A percentile compares a stretch with the other conserved stretches of the same genome.
These are phyloP conservation scores for Albatrellus ellisii DNA, from an alignment of 768 basidiomycete species.

Conservation along the genomic window DNA sequence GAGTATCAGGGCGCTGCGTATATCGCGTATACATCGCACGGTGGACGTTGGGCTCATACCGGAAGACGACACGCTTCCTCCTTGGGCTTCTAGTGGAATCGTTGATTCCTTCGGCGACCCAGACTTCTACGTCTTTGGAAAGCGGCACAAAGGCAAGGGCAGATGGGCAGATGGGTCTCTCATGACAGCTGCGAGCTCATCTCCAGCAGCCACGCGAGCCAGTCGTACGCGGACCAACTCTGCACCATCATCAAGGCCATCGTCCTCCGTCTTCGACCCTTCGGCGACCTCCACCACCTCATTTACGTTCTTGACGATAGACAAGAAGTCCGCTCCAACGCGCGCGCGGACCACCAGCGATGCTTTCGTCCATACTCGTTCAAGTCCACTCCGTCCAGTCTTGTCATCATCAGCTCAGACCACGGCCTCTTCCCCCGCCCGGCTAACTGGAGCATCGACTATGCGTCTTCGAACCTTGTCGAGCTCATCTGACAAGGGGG, in stretches of 20 bases:
- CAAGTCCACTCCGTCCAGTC: background rate
- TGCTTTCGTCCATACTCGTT: background rate
- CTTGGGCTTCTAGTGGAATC: background rate
- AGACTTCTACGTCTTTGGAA: background rate
- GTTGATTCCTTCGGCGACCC: background rate
- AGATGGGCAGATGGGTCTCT: background rate
- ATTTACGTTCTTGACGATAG: background rate
- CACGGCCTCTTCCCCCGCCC: background rate
- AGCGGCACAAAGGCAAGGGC: background rate
- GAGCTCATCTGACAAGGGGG: constrained; percentile 1
- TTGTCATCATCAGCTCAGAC: background rate
- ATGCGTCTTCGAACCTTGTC: constrained; percentile 1
- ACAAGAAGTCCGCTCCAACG: background rate
- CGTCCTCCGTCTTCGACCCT: background rate
- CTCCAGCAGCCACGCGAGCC: background rate
- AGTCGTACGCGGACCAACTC: background rate
- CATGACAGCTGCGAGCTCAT: background rate
- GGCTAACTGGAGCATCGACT: background rate
- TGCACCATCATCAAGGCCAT: background rate
- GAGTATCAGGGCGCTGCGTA: background rate
- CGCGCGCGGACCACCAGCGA: background rate
- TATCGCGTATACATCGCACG: background rate
- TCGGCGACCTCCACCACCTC: constrained; percentile 2
- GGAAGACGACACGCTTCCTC: background rate
- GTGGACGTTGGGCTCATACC: background rate